Conservation (phyloP, 1,139 yeast species). For the Chernovozyma sophiae-reginae region DNA sequence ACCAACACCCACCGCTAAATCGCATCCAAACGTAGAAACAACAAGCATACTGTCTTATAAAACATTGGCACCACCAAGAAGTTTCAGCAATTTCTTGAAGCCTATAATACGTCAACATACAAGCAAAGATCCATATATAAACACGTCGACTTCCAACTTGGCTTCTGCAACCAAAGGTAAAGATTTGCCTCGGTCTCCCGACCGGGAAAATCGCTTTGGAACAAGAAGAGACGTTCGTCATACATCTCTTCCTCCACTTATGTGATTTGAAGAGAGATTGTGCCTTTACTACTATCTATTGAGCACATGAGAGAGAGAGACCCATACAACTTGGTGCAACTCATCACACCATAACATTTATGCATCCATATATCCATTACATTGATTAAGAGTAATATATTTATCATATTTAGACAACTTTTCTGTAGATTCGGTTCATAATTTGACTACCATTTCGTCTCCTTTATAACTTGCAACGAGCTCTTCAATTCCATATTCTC, state of each 20-base stretch:
- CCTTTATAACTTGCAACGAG: slow-evolving; percentile 27
- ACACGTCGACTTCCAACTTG: neutral
- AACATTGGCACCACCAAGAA: neutral
- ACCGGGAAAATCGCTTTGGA: slow-evolving; percentile 10
- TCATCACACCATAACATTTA: too few relatives aligned
- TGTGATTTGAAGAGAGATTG: too few relatives aligned
- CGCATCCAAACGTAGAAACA: too few relatives aligned
- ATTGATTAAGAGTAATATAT: too few relatives aligned
- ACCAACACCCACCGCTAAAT: too few relatives aligned
- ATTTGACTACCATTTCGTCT: slow-evolving; percentile 37
- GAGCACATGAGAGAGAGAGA: too few relatives aligned
- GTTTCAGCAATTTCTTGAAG: neutral
- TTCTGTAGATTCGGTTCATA: slow-evolving; percentile 6
- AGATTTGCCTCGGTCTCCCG: slow-evolving; percentile 7
- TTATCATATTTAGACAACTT: too few relatives aligned
- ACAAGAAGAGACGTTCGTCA: slow-evolving; percentile 3
- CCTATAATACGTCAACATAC: neutral
- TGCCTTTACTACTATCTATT: too few relatives aligned
- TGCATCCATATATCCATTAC: too few relatives aligned
- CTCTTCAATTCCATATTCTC: slow-evolving; percentile 63
- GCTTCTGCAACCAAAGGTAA: slow-evolving; percentile 4
- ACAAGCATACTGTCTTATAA: neutral
- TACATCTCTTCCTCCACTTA: slow-evolving; percentile 3
- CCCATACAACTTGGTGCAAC: too few relatives aligned
- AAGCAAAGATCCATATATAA: neutral